Base-by-base conservation (phyloP, 108 stramenopile species). In the Nitzschia palea region DNA sequence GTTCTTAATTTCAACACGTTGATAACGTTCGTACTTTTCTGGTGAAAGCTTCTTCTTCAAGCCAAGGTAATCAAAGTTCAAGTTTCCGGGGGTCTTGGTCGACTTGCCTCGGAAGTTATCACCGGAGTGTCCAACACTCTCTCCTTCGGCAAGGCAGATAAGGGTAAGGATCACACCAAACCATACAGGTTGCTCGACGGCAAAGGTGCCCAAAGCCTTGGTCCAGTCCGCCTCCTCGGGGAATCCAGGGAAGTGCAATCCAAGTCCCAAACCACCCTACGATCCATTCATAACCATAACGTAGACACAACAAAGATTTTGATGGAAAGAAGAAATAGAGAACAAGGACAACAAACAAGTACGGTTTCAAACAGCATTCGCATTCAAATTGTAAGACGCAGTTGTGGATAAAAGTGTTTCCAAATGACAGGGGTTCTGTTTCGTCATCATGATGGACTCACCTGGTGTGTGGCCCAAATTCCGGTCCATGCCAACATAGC, bases 401-500 rank as follows among this genome's bases (percentile, higher is more conserved):
- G 20, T 33, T 34, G 30, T 40, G 15, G 37, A 20, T 23, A 31
- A 55, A n/a, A n/a, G n/a, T n/a, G n/a, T n/a, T n/a, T n/a, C n/a
- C n/a, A n/a, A n/a, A n/a, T n/a, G n/a, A n/a, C n/a, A n/a, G n/a
- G n/a, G n/a, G n/a, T n/a, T n/a, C n/a, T n/a, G n/a, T n/a, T n/a
- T n/a, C n/a, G n/a, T 20, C 15, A 65, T 48, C 33, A 32, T 37
- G 42, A 30, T 40, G 9, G 20, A 47, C 77, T 31, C 65, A 85
- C 80, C 73, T 79, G 32, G 65, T 68, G 74, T 33, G 89, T 90
- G 58, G 90, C 90, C 90, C 90, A 92, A 30, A 92, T 76, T 45
- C 93, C 93, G 40, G 93, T 94, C 93, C 93, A 94, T 37, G 86
- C 91, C 51, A 94, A 84, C 93, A 95, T 93, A 62, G 80, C 76